Evolutionary conservation across 257 asterid species (phyloP).

Genomic region (Capsicum baccatum): DNA sequence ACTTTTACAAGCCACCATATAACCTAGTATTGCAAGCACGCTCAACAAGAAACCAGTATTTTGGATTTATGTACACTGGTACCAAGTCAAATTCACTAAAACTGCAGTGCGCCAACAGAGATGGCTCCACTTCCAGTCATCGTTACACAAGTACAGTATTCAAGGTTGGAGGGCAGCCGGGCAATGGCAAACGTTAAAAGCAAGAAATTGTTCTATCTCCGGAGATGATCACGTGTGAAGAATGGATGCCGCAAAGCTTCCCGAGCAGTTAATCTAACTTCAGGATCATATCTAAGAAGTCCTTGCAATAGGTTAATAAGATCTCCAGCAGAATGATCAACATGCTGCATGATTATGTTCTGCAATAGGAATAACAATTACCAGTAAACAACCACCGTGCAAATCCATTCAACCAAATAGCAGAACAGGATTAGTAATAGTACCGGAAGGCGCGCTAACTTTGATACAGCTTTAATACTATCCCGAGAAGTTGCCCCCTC

Average conservation of each 20-base stretch:
- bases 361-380: slow-evolving; percentile 10
- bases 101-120: neutral
- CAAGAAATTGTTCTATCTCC: neutral
- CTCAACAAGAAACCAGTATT: neutral
- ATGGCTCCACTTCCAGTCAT: neutral
- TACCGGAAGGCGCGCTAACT: slow-evolving; percentile 77
- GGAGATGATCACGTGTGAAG: slow-evolving; percentile 61
- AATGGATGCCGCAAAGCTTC: slow-evolving; percentile 81
- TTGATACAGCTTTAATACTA: slow-evolving; percentile 72
- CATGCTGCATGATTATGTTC: slow-evolving; percentile 86
- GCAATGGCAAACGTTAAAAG: neutral
- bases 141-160: neutral
- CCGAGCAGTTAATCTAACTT: slow-evolving; percentile 70
- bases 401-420: neutral
- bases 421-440: neutral
- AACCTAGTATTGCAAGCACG: neutral
- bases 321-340: slow-evolving; percentile 96
- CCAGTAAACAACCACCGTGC: neutral
- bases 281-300: slow-evolving; percentile 75
- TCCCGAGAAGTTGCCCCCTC: slow-evolving; percentile 88
- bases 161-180: neutral
- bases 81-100: neutral
- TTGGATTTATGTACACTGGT: slow-evolving; percentile 2
- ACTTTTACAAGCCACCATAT: neutral
- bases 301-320: slow-evolving; percentile 79